phyloP scores from a whole-genome alignment of 371 early-diverging fungal species.

The Apophysomyces variabilis region DNA sequence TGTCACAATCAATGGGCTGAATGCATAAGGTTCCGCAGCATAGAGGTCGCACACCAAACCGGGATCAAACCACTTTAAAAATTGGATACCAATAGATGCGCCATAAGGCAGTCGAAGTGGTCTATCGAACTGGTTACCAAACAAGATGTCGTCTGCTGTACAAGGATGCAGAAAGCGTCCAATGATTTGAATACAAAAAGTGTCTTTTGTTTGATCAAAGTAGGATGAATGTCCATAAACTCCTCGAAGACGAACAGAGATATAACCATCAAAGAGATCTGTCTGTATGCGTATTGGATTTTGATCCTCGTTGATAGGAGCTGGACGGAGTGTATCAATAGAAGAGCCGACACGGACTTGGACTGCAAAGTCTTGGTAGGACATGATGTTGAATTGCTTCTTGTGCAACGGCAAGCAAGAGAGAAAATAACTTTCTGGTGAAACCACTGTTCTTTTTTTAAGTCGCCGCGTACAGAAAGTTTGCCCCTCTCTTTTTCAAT shows the following conservation, averaged over 20 bases:
- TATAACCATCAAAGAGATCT: conserved; percentile 66
- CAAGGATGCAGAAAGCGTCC: conserved; percentile 72
- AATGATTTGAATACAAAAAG: conserved; percentile 72
- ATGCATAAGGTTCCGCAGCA: conserved; percentile 75
- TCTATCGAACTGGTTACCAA: conserved; percentile 80
- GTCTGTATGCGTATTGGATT: conserved; percentile 67
- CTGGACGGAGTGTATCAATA: conserved; percentile 51
- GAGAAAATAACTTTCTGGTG: background rate
- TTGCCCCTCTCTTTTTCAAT: conserved; percentile 1
- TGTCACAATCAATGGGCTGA: conserved; percentile 72
- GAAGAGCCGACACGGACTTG: conserved; percentile 65
- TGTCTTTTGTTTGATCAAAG: conserved; percentile 57
- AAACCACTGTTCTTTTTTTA: conserved; percentile 6
- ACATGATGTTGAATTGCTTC: conserved; percentile 3
- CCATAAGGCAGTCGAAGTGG: conserved; percentile 73
- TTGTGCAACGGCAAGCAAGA: background rate
- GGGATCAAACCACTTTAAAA: conserved; percentile 81
- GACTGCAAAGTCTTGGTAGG: background rate
- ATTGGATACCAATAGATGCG: conserved; percentile 72
- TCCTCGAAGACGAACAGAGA: conserved; percentile 70
- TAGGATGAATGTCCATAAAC: conserved; percentile 44
- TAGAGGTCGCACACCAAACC: conserved; percentile 77
- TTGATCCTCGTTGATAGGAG: conserved; percentile 71
- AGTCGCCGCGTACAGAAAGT: conserved; percentile 9
- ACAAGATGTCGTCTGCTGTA: conserved; percentile 73